These are phyloP conservation scores for Athelia sp. DNA, from an alignment of 1,284 basidiomycete genomes.

Conservation along the genomic window DNA sequence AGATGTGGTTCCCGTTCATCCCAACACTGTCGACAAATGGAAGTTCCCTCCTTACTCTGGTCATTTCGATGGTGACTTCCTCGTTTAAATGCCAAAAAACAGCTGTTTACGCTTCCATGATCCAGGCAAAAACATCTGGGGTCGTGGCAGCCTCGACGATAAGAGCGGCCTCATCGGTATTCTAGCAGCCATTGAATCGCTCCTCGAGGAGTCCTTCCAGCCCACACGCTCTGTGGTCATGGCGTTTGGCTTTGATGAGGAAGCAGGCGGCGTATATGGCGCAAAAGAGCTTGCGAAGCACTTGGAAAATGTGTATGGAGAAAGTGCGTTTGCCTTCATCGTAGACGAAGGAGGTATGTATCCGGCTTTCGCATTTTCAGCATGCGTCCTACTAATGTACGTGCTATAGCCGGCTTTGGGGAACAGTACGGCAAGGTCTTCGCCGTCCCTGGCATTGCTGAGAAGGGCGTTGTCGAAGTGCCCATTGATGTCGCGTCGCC, in stretches of 20 bases:
- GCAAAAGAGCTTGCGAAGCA: slow-evolving; percentile 43
- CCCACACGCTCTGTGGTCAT: slow-evolving; percentile 60
- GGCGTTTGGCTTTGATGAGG: slow-evolving; percentile 75
- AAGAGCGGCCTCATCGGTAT: slow-evolving; percentile 54
- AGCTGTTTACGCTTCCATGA: not conserved
- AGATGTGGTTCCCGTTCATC: slow-evolving; percentile 70
- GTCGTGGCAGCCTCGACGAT: slow-evolving; percentile 54
- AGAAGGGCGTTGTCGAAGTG: slow-evolving; percentile 65
- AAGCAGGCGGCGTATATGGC: slow-evolving; percentile 55
- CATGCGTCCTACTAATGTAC: not conserved
- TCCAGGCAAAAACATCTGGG: slow-evolving; percentile 48
- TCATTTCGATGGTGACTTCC: slow-evolving; percentile 47
- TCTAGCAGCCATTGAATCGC: slow-evolving; percentile 52
- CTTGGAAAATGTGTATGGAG: slow-evolving; percentile 51
- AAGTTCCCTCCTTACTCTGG: slow-evolving; percentile 61
- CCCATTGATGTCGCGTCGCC: slow-evolving; percentile 47
- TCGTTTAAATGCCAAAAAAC: slow-evolving; percentile 4
- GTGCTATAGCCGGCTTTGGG: slow-evolving; percentile 29
- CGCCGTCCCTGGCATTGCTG: slow-evolving; percentile 56
- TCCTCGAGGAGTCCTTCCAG: slow-evolving; percentile 47
- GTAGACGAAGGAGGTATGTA: slow-evolving; percentile 52
- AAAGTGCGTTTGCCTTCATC: slow-evolving; percentile 55
- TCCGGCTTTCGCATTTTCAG: not conserved
- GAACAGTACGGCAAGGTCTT: slow-evolving; percentile 36
- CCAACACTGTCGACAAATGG: slow-evolving; percentile 50